phyloP scores from a whole-genome alignment of 306 rosid species.

The Vachellia pachyceras region DNA sequence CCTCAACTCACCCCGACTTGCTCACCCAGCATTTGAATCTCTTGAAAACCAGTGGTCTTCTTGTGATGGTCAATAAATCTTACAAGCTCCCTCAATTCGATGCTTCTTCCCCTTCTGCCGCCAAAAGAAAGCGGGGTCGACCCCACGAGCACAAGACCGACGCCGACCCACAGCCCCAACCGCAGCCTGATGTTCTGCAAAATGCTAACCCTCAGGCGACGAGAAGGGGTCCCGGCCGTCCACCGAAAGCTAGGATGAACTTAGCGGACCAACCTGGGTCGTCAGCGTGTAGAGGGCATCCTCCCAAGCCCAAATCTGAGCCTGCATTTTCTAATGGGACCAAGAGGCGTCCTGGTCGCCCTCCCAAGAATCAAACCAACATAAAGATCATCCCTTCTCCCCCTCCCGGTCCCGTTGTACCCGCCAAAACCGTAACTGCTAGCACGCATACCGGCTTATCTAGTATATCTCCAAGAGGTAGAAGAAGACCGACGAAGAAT shows the following conservation, averaged over 20 bases:
- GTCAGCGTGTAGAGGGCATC: constrained; percentile 51
- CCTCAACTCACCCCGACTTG: constrained; percentile 48
- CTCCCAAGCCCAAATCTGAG: constrained; percentile 66
- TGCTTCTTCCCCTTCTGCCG: constrained; percentile 1
- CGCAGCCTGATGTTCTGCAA: not conserved
- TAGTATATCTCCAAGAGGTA: constrained; percentile 29
- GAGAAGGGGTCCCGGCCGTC: constrained; percentile 56
- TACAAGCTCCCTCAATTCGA: constrained; percentile 69
- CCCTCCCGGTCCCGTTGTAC: not conserved
- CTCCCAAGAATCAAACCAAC: not conserved
- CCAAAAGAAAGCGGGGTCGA: constrained; percentile 48
- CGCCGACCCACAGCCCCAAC: constrained; percentile 32
- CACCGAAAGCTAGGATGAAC: constrained; percentile 33
- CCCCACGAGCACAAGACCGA: constrained; percentile 64
- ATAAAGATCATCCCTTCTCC: not conserved
- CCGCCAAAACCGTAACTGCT: not conserved
- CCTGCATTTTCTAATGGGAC: constrained; percentile 38
- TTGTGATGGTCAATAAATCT: constrained; percentile 66
- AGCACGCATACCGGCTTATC: not conserved
- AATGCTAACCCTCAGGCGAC: constrained; percentile 30
- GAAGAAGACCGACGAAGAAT: constrained; percentile 72
- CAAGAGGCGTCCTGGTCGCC: constrained; percentile 33
- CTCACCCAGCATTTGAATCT: constrained; percentile 65
- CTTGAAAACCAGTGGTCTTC: constrained; percentile 51
- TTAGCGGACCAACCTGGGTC: constrained; percentile 31